Evolutionary conservation across 1,139 yeast genomes (phyloP), one percentile per base, ranked within the genome.

Genomic region (Zygoascus meyerae): DNA sequence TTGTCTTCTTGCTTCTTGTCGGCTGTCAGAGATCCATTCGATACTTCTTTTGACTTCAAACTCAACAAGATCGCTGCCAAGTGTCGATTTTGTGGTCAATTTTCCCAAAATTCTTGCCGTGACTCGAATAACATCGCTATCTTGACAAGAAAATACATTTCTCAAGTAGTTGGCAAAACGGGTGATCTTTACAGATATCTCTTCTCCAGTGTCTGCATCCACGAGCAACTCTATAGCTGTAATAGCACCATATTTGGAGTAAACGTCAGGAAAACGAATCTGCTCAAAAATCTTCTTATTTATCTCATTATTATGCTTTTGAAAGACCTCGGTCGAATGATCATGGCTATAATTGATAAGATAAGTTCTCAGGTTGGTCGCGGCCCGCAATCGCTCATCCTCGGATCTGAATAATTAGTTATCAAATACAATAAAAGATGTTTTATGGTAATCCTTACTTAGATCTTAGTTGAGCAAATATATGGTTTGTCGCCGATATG

Each of bases 61-160:
- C 54, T 90, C 97, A 28, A 92, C 97, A 64, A 92, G 83, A 48
- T 89, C 97, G 0, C 95, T 89, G 0, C 95, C 86, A 47, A 89
- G 69, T 1, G 94, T 79, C 1, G 95, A 94, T 0, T 95, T 90
- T 1, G 83, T 79, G 0, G 97, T 95, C 54, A 92, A 70, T 56
- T 83, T 84, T 6, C 97, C 97, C 56, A 92, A 71, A 0, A 96
- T 86, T 46, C 75, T 76, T 1, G 95, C 87, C 2, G 97, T 97
- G 31, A 84, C 77, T 53, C 80, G 78, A 90, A 90, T 86, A 35
- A 89, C 92, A 31, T 80, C 85, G 32, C 81, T 73, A 60, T 92
- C 97, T 55, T 78, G 84, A 0, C 95, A 84, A 3, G 94, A 82
- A 18, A 92, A 81, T 46, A 89, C 76, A 26, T 84, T 80, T 40